A percentile compares a stretch with the other conserved stretches of the same genome.
phyloP scores from a whole-genome alignment of 192 early-diverging fungal genomes.

The Piromyces finnis region DNA sequence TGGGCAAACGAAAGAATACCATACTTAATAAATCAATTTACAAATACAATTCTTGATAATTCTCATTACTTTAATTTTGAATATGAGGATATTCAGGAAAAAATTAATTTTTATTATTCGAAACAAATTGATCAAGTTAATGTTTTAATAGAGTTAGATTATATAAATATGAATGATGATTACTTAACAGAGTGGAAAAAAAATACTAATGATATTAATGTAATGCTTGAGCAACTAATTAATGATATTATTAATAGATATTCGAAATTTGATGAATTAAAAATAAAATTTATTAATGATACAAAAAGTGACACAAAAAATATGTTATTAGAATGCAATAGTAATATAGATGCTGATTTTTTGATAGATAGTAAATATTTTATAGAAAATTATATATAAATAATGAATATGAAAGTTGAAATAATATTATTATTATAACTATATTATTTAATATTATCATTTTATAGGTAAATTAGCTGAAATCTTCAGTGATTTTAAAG shows the following conservation, averaged over 20 bases:
- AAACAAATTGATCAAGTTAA: background rate
- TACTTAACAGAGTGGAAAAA: background rate
- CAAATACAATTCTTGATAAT: background rate
- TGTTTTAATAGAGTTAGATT: background rate
- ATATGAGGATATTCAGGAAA: background rate
- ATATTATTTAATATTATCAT: too few species aligned
- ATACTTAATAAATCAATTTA: background rate
- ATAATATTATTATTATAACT: too few species aligned
- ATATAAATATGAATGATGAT: background rate
- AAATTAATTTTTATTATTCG: background rate
- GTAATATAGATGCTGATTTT: background rate
- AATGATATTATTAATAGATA: background rate
- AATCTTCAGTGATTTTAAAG: background rate
- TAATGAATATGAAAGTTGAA: too few species aligned
- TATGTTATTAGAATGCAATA: background rate
- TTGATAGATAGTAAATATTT: background rate
- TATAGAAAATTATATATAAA: too few species aligned
- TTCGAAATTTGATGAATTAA: background rate
- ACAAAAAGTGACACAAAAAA: background rate
- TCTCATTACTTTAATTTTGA: background rate
- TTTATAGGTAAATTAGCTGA: background rate
- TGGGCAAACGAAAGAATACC: background rate
- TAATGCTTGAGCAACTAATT: background rate
- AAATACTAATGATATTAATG: background rate
- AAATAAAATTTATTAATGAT: background rate